Percentiles rank a stretch among this genome's conserved stretches.
These are phyloP conservation scores for Vitellaria paradoxa DNA, from an alignment of 179 eudicot genomes.

Conservation along the genomic window DNA sequence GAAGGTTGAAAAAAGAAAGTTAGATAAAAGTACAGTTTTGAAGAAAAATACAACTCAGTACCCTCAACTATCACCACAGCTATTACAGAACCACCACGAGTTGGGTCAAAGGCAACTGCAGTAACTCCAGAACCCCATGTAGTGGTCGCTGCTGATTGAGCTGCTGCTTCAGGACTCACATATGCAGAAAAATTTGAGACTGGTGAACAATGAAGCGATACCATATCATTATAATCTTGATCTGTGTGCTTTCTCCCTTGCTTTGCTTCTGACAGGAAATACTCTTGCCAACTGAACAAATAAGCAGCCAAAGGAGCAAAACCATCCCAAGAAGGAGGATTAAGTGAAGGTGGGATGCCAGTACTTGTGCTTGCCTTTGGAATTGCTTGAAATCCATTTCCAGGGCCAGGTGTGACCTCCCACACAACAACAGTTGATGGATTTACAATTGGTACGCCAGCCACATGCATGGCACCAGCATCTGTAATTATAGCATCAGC, in stretches of 20 bases:
- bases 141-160: conserved; percentile 90
- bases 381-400: conserved; percentile 84
- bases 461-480: conserved; percentile 92
- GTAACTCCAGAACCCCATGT: conserved; percentile 99
- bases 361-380: conserved; percentile 58
- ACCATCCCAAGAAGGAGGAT: conserved; percentile 86
- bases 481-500: conserved; percentile 97
- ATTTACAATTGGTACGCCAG: conserved; percentile 96
- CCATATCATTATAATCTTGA: conserved; percentile 63
- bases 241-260: conserved; percentile 70
- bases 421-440: conserved; percentile 98
- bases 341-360: conserved; percentile 77
- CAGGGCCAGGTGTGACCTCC: conserved; percentile 98
- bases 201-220: conserved; percentile 88
- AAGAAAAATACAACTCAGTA: conserved; percentile 23
- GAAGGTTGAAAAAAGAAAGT: neutral
- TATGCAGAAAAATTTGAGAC: conserved; percentile 98
- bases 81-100: conserved; percentile 96
- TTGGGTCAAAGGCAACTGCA: conserved; percentile 98
- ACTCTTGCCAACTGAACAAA: conserved; percentile 87
- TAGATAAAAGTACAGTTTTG: neutral
- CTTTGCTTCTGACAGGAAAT: conserved; percentile 67
- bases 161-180: conserved; percentile 96
- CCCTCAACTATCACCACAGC: conserved; percentile 98
- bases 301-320: conserved; percentile 89